Evolutionary conservation across 305 asterid genomes (phyloP), one percentile per base, ranked within the genome.

Genomic region (Caryopteris hybrid): DNA sequence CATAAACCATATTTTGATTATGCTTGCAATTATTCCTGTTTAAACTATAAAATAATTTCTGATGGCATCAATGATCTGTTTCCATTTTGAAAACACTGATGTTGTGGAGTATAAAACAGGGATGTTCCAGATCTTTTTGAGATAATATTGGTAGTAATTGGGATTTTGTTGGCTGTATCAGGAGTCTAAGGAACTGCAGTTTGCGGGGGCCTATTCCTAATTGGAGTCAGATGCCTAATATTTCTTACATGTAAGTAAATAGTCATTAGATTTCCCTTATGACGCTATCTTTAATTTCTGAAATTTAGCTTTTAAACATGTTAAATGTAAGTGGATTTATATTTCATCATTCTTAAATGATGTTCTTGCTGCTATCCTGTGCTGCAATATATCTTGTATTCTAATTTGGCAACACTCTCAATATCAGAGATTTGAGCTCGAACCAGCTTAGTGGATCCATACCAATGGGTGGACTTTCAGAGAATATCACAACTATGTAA

Each of bases 161-260:
- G 47, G 38, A 31, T 70, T 74, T 71, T 73, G 55, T 67, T 73
- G 79, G 66, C 65, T 54, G 55, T 54, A 69, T 80, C 85, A 90
- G 97, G 95, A 90, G 95, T 78, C 83, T 90, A 59, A 84, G 96
- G 81, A 90, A 90, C 83, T 90, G 97, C 84, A 82, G 80, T 74
- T 78, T 90, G 86, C 82, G 57, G 62, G 97, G 97, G 68, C 73
- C 76, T 47, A 72, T 90, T 76, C 95, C 94, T 64, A 52, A 86
- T 48, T 79, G 90, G 83, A 83, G 92, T 81, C 82, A 81, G 71
- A 83, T 85, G 77, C 71, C 72, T 33, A 75, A 61, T 52, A 78
- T 90, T 74, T 80, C 85, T 70, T 88, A 83, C 70, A 80, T 90
- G 97, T 89, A 76, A 85, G 87, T 76, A 62, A 39, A 45, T 39